Conservation (phyloP, 192 early-diverging fungal species). For the Coemansia sp. region DNA sequence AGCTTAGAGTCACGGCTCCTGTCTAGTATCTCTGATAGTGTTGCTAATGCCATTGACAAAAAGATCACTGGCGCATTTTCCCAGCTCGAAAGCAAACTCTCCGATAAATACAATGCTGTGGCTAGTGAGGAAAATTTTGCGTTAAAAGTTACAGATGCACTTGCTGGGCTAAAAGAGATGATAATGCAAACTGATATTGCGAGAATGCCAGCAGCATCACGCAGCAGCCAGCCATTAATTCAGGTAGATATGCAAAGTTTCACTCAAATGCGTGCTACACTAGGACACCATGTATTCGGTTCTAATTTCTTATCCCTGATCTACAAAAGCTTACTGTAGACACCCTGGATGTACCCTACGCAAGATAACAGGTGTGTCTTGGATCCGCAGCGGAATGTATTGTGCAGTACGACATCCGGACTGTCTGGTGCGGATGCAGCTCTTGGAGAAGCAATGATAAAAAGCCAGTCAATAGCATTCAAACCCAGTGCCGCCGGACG, state of each 20-base stretch:
- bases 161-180: background rate
- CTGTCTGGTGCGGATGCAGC: background rate
- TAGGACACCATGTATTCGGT: background rate
- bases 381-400: background rate
- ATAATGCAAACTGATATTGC: background rate
- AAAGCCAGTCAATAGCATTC: background rate
- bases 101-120: background rate
- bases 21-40: background rate
- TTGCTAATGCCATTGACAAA: constrained; percentile 6
- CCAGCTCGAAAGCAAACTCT: constrained; percentile 3
- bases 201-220: background rate
- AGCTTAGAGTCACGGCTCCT: constrained; percentile 17
- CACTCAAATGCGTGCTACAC: background rate
- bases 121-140: background rate
- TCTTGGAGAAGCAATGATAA: background rate
- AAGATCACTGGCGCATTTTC: constrained; percentile 2
- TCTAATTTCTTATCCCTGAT: background rate
- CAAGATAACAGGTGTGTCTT: background rate
- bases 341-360: background rate
- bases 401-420: background rate
- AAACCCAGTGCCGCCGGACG: constrained; percentile 6
- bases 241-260: background rate
- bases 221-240: background rate
- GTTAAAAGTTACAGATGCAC: background rate
- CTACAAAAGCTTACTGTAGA: background rate